phyloP scores from a whole-genome alignment of 257 asterid genomes.

The Penstemon barbatus region DNA sequence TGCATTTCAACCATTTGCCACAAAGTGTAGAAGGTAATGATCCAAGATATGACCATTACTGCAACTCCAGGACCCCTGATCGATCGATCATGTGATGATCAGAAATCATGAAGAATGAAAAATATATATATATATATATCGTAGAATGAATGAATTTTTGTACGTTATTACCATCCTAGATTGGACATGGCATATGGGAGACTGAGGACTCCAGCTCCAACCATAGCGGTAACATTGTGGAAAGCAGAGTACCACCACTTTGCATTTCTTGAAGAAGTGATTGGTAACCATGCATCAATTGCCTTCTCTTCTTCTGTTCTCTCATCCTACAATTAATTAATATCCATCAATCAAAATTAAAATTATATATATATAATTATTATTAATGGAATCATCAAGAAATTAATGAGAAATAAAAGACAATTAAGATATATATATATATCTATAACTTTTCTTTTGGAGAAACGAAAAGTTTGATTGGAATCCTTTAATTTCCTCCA shows the following conservation, averaged over 20 bases:
- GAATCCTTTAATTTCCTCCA: neutral
- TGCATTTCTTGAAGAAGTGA: conserved; percentile 68
- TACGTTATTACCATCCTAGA: conserved; percentile 83
- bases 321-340: conserved; percentile 26
- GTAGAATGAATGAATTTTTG: too few species aligned
- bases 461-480: neutral
- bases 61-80: conserved; percentile 86
- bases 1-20: conserved; percentile 99
- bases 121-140: too few species aligned
- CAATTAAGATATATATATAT: neutral
- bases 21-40: conserved; percentile 70
- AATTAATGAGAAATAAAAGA: too few species aligned
- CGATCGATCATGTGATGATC: neutral
- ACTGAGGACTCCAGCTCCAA: conserved; percentile 84
- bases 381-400: neutral
- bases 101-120: neutral
- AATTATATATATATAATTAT: neutral
- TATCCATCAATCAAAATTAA: too few species aligned
- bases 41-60: conserved; percentile 77
- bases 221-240: conserved; percentile 94
- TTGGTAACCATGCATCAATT: conserved; percentile 71
- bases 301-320: conserved; percentile 54
- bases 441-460: too few species aligned
- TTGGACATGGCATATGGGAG: conserved; percentile 88
- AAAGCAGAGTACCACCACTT: conserved; percentile 98